Evolutionary conservation across 805 yeast genomes (phyloP).

Genomic region (Kuraishia hungarica): DNA sequence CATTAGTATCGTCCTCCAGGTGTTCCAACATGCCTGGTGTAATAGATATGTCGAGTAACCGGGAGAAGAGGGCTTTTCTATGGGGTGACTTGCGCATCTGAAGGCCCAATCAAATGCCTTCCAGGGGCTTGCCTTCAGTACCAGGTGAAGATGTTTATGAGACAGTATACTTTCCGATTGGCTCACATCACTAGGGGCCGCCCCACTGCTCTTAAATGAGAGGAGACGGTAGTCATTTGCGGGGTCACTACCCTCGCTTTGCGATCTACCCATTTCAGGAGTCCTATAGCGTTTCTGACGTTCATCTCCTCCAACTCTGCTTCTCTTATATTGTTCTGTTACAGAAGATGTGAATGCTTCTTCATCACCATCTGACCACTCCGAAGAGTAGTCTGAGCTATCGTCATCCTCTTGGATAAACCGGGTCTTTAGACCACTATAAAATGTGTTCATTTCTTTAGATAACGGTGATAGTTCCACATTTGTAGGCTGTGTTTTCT

Average conservation of each 20-base stretch:
- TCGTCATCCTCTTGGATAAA: neutral
- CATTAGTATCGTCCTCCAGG: constrained; percentile 1
- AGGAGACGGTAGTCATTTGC: neutral
- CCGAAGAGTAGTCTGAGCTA: neutral
- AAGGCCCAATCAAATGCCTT: constrained; percentile 1
- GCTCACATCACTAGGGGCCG: neutral
- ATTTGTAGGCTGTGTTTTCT: neutral
- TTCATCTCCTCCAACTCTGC: neutral
- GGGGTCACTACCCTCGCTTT: neutral
- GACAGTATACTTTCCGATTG: neutral
- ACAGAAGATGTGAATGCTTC: neutral
- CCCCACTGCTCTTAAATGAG: neutral
- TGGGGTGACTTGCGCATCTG: neutral
- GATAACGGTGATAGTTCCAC: neutral
- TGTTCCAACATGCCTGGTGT: neutral
- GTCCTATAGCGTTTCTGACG: neutral
- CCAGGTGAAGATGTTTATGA: neutral
- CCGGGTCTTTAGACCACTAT: neutral
- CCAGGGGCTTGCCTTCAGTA: neutral
- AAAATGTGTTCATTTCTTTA: no score
- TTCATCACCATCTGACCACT: neutral
- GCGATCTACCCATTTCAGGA: neutral
- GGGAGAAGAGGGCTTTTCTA: neutral
- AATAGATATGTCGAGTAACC: neutral
- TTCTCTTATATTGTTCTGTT: neutral